These are phyloP conservation scores for Blastosporella zonata DNA, from an alignment of 1,284 basidiomycete species.

Conservation along the genomic window DNA sequence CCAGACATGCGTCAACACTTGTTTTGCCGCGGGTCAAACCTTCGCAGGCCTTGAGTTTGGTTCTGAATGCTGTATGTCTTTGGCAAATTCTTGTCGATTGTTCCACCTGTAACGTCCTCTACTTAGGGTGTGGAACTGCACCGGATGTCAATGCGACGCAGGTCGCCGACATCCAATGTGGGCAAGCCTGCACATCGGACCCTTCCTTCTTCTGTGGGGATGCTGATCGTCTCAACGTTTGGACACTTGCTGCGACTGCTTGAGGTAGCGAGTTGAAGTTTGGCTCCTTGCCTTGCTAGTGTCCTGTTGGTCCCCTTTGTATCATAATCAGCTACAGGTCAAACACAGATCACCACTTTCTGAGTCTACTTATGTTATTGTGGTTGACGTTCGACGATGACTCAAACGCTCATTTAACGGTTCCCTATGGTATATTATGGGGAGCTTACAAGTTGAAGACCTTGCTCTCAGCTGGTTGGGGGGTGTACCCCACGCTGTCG, in stretches of 20 bases:
- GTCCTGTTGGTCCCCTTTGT: no score
- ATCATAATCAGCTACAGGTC: no score
- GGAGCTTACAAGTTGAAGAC: no score
- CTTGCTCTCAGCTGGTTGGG: no score
- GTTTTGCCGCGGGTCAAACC: conserved; percentile 1
- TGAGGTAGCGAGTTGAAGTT: not conserved
- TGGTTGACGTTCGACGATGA: no score
- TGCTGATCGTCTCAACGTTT: conserved; percentile 10
- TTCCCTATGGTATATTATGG: no score
- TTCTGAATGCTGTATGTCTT: conserved; percentile 7
- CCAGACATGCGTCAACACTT: conserved; percentile 8
- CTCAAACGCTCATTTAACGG: no score
- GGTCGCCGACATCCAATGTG: conserved; percentile 7
- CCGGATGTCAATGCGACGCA: conserved; percentile 2
- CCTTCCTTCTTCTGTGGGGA: conserved; percentile 14
- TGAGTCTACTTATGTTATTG: no score
- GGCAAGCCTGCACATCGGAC: conserved; percentile 9
- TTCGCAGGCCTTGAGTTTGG: conserved; percentile 9
- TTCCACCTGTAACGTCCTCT: not conserved
- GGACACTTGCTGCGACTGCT: not conserved
- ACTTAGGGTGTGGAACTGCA: conserved; percentile 11
- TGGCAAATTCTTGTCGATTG: not conserved
- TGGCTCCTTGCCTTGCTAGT: not conserved
- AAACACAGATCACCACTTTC: no score
- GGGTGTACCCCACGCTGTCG: no score